Evolutionary conservation across 352 stramenopile genomes (phyloP).

Genomic region (Phytopythium vexans): DNA sequence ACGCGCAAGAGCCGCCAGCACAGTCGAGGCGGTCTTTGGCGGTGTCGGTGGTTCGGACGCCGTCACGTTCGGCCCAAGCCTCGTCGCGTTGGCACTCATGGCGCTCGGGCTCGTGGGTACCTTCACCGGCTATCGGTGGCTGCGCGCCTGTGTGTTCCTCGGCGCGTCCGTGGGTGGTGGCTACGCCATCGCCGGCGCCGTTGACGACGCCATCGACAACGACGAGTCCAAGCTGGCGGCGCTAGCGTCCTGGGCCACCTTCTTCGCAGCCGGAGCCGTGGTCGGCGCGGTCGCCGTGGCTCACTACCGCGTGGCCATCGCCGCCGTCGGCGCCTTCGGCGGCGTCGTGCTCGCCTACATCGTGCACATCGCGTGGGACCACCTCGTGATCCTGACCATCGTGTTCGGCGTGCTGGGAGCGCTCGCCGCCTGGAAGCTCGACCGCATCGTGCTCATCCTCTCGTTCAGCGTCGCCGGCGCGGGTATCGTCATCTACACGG

Average conservation of each 20-base stretch:
- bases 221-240: background rate
- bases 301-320: conserved; percentile 2
- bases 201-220: background rate
- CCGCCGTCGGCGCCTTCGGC: conserved; percentile 2
- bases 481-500: background rate
- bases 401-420: background rate
- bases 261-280: background rate
- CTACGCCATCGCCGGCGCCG: conserved; percentile 3
- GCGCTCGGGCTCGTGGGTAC: background rate
- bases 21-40: background rate
- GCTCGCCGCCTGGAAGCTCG: background rate
- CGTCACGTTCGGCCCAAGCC: background rate
- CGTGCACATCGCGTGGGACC: conserved; percentile 6
- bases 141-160: conserved; percentile 3
- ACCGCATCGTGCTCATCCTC: conserved; percentile 1
- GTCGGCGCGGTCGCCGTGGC: conserved; percentile 2
- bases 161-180: conserved; percentile 1
- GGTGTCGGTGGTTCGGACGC: background rate
- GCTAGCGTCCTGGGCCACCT: conserved; percentile 2
- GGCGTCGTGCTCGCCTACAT: conserved; percentile 3
- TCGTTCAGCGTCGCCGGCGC: conserved; percentile 1
- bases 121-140: background rate
- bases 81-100: background rate
- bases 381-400: conserved; percentile 3
- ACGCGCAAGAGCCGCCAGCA: background rate